A percentile compares a stretch with the other conserved stretches of the same genome.
Evolutionary conservation across 2,329 filamentous ascomycete species (phyloP).

Genomic region (Helicocarpus griseus): DNA sequence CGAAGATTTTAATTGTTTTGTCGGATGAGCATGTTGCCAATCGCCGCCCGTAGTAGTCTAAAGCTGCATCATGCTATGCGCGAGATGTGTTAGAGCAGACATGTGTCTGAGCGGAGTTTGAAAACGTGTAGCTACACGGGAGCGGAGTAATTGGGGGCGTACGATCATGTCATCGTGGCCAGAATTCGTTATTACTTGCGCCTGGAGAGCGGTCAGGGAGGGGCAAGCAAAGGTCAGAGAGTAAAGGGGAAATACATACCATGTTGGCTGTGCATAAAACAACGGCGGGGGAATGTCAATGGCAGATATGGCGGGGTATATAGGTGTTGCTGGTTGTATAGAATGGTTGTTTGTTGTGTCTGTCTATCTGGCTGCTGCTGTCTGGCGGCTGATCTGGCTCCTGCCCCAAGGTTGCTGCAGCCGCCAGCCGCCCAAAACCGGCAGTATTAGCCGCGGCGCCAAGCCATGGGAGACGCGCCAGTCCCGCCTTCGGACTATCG

Average conservation of each 20-base stretch:
- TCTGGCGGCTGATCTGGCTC: background rate
- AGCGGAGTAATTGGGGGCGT: conserved; percentile 37
- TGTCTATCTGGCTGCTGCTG: background rate
- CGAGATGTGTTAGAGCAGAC: background rate
- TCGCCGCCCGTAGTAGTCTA: conserved; percentile 95
- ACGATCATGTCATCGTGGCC: conserved; percentile 99
- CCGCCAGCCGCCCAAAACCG: background rate
- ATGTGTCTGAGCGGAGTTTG: background rate
- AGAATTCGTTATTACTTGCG: conserved; percentile 73
- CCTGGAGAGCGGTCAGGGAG: conserved; percentile 34
- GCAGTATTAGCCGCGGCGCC: background rate
- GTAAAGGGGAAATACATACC: conserved; percentile 8
- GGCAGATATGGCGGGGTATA: background rate
- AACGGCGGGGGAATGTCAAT: conserved; percentile 1
- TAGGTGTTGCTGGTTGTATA: too few species aligned
- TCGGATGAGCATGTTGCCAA: conserved; percentile 96
- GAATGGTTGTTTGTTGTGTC: background rate
- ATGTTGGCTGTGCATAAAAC: conserved; percentile 7
- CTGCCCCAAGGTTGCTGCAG: background rate
- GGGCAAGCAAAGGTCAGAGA: conserved; percentile 3
- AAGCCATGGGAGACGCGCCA: too few species aligned
- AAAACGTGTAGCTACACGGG: background rate
- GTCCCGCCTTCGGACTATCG: background rate
- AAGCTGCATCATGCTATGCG: conserved; percentile 81
- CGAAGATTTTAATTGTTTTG: conserved; percentile 98